Evolutionary conservation across 306 rosid genomes (phyloP).

Genomic region (Castanea crenata): DNA sequence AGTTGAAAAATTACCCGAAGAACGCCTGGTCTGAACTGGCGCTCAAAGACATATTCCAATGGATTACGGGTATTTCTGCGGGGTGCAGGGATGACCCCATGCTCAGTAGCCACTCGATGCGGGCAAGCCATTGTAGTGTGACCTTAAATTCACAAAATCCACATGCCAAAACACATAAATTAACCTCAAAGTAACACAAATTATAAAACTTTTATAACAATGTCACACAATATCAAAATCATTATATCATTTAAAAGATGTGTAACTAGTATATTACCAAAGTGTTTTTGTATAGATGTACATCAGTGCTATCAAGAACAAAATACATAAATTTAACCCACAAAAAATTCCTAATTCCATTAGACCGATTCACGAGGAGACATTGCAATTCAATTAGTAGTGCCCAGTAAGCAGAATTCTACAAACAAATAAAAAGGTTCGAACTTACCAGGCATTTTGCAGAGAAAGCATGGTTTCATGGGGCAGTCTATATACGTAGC

Average conservation of each 20-base stretch:
- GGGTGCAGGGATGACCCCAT: slow-evolving; percentile 83
- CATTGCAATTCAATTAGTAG: neutral
- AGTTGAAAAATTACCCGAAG: slow-evolving; percentile 47
- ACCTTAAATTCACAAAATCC: slow-evolving; percentile 51
- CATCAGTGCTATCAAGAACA: neutral
- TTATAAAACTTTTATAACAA: neutral
- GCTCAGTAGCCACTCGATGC: slow-evolving; percentile 73
- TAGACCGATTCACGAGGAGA: neutral
- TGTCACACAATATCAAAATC: neutral
- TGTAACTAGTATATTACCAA: neutral
- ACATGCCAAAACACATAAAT: slow-evolving; percentile 4
- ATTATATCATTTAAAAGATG: neutral
- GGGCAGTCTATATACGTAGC: slow-evolving; percentile 98
- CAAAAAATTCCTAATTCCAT: neutral
- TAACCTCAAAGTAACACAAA: neutral
- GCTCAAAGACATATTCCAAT: slow-evolving; percentile 73
- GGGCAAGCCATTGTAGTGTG: slow-evolving; percentile 94
- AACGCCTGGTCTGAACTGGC: slow-evolving; percentile 63
- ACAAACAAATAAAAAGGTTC: neutral
- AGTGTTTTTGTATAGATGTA: too few relatives aligned
- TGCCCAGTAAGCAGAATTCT: neutral
- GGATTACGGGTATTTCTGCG: slow-evolving; percentile 56
- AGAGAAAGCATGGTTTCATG: slow-evolving; percentile 97
- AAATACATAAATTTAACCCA: neutral
- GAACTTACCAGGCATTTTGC: slow-evolving; percentile 79